These are phyloP conservation scores for Nakazawaea laoshanensis DNA, from an alignment of 805 yeast genomes.

Conservation along the genomic window DNA sequence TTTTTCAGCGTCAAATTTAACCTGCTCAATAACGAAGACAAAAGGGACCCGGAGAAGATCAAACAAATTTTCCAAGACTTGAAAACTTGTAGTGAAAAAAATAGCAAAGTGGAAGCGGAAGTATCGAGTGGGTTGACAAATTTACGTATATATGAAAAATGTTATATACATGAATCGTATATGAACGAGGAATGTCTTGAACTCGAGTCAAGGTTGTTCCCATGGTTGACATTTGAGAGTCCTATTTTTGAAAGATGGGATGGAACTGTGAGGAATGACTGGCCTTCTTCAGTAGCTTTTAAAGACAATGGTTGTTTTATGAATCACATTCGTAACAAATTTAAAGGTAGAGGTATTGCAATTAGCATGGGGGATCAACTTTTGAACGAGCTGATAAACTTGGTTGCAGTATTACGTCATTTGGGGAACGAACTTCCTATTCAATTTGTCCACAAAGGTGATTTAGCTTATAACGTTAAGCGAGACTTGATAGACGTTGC, in stretches of 20 bases:
- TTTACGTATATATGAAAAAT: constrained; percentile 34
- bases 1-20: constrained; percentile 4
- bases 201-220: constrained; percentile 30
- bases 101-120: constrained; percentile 4
- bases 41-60: constrained; percentile 2
- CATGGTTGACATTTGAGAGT: constrained; percentile 28
- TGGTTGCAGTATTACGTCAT: constrained; percentile 40
- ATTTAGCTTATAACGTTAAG: constrained; percentile 25
- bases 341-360: constrained; percentile 46
- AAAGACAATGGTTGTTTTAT: constrained; percentile 20
- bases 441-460: constrained; percentile 36
- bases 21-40: constrained; percentile 2
- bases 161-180: constrained; percentile 21
- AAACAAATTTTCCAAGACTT: constrained; percentile 6
- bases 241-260: constrained; percentile 35
- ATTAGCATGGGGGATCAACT: constrained; percentile 41
- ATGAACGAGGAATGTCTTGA: constrained; percentile 18
- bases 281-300: constrained; percentile 22
- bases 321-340: constrained; percentile 19
- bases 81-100: not conserved
- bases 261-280: constrained; percentile 17
- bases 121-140: constrained; percentile 32
- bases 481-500: constrained; percentile 26
- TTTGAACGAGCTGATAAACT: constrained; percentile 34
- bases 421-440: constrained; percentile 42